Evolutionary conservation across 2,329 filamentous ascomycete species (phyloP).

Genomic region (Aspergillus fischeri): DNA sequence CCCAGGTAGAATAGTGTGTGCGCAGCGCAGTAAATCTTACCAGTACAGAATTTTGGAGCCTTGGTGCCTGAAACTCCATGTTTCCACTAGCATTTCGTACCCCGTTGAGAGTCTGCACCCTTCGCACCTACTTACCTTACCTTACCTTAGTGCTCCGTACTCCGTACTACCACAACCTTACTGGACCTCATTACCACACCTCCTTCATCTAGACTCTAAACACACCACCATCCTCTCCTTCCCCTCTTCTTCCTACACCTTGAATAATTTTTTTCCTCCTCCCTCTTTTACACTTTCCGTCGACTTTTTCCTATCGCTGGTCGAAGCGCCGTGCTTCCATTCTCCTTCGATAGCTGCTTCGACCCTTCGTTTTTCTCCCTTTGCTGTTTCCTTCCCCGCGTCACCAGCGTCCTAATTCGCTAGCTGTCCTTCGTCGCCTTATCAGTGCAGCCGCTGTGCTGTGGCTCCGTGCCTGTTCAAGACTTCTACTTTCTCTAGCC

Average conservation of each 20-base stretch:
- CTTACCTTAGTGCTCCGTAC: neutral
- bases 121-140: neutral
- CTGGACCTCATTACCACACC: neutral
- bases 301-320: conserved; percentile 6
- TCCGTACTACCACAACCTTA: neutral
- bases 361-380: conserved; percentile 2
- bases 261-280: conserved; percentile 8
- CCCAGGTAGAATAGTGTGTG: no score
- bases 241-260: conserved; percentile 4
- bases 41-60: neutral
- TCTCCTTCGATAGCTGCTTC: conserved; percentile 6
- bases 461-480: conserved; percentile 29
- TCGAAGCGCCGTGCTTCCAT: conserved; percentile 12
- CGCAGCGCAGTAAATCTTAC: neutral
- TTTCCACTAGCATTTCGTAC: neutral
- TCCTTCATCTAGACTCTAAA: neutral
- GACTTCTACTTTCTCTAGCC: conserved; percentile 21
- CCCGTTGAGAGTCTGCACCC: neutral
- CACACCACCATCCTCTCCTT: neutral
- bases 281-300: conserved; percentile 3
- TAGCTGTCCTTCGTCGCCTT: conserved; percentile 12
- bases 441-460: conserved; percentile 38
- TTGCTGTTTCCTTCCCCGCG: conserved; percentile 5
- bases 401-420: conserved; percentile 11
- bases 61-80: neutral